phyloP scores from a whole-genome alignment of 2,329 filamentous ascomycete species.

The Monilinia fructicola region DNA sequence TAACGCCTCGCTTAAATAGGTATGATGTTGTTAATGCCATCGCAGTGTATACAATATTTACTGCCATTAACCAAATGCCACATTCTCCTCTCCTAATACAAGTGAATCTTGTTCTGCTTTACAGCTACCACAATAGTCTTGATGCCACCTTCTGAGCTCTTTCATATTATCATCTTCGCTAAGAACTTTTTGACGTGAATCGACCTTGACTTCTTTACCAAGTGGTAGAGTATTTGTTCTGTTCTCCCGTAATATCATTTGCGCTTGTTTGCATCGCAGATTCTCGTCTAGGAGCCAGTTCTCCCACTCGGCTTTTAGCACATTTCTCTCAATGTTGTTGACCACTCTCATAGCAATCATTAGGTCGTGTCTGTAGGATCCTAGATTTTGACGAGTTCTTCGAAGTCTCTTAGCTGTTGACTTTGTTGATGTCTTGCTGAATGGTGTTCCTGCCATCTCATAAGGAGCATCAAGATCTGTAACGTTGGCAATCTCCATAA shows the following conservation, averaged over 20 bases:
- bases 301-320: slow-evolving; percentile 87
- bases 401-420: slow-evolving; percentile 64
- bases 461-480: slow-evolving; percentile 59
- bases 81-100: slow-evolving; percentile 29
- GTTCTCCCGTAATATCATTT: slow-evolving; percentile 46
- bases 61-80: slow-evolving; percentile 33
- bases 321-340: slow-evolving; percentile 83
- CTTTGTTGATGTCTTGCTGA: slow-evolving; percentile 51
- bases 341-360: slow-evolving; percentile 87
- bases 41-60: slow-evolving; percentile 16
- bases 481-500: slow-evolving; percentile 57
- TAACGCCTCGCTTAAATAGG: slow-evolving; percentile 24
- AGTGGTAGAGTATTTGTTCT: slow-evolving; percentile 31
- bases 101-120: slow-evolving; percentile 39
- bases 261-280: slow-evolving; percentile 66
- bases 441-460: slow-evolving; percentile 51
- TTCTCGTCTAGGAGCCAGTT: slow-evolving; percentile 85
- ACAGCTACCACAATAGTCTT: slow-evolving; percentile 64
- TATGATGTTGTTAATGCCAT: background rate
- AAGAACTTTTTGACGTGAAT: slow-evolving; percentile 30
- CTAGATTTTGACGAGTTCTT: slow-evolving; percentile 78
- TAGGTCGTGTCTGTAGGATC: slow-evolving; percentile 82
- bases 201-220: slow-evolving; percentile 33
- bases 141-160: slow-evolving; percentile 56
- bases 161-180: slow-evolving; percentile 42